Conservation (phyloP, 78 protist genomes). For the Polysphondylium violaceum region DNA sequence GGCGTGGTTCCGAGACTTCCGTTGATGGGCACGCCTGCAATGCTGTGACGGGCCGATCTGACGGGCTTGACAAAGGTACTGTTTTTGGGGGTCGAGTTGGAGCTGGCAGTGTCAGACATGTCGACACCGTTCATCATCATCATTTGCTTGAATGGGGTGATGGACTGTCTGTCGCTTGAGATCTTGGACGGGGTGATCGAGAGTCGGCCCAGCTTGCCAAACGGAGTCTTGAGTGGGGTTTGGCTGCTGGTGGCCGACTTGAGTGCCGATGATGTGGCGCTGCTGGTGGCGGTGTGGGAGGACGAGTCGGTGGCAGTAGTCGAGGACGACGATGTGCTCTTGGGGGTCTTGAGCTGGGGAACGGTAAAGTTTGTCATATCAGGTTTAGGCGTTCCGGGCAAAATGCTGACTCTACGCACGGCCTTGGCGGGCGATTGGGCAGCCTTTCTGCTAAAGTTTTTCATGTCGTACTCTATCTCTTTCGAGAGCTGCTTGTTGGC, state of each 20-base stretch:
- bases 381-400: not conserved
- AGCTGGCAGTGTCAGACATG: not conserved
- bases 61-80: not conserved
- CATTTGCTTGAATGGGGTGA: not conserved
- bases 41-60: constrained; percentile 16
- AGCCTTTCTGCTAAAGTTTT: not conserved
- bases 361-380: constrained; percentile 59
- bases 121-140: not conserved
- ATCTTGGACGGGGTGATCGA: constrained; percentile 19
- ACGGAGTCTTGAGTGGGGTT: constrained; percentile 5
- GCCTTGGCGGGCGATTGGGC: constrained; percentile 32
- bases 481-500: constrained; percentile 81
- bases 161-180: not conserved
- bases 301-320: not conserved
- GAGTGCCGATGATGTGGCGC: not conserved
- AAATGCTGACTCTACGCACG: not conserved
- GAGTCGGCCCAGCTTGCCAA: not conserved
- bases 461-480: constrained; percentile 84
- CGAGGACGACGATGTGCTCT: not conserved
- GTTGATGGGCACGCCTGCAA: constrained; percentile 19
- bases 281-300: not conserved
- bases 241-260: no score
- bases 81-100: not conserved
- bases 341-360: constrained; percentile 30
- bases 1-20: not conserved